Evolutionary conservation across 2,329 filamentous ascomycete genomes (phyloP).

Genomic region (Nemania sp.): DNA sequence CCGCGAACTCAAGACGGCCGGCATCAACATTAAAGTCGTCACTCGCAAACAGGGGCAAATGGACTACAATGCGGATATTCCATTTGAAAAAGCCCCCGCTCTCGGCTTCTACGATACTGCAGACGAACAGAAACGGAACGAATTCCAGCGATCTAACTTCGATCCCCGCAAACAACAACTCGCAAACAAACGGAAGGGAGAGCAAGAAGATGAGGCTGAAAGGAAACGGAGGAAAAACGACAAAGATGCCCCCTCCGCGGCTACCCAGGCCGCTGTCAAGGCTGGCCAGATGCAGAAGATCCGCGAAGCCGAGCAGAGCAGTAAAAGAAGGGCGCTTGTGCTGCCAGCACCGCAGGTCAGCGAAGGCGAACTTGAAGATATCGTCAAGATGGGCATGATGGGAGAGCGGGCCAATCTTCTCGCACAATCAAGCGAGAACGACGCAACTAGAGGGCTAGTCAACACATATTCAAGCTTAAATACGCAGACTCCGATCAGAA

Average conservation of each 20-base stretch:
- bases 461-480: constrained; percentile 85
- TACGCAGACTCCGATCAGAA: constrained; percentile 83
- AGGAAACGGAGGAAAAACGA: constrained; percentile 88
- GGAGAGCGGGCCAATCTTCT: constrained; percentile 81
- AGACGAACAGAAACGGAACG: constrained; percentile 80
- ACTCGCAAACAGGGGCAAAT: constrained; percentile 94
- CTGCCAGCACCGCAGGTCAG: constrained; percentile 89
- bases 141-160: constrained; percentile 80
- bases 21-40: constrained; percentile 95
- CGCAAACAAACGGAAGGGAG: constrained; percentile 89
- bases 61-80: constrained; percentile 99
- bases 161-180: constrained; percentile 92
- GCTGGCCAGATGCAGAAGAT: constrained; percentile 94
- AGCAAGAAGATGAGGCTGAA: constrained; percentile 78
- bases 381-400: constrained; percentile 97
- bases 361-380: constrained; percentile 91
- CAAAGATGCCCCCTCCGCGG: constrained; percentile 76
- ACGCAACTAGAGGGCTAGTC: constrained; percentile 81
- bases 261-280: constrained; percentile 85
- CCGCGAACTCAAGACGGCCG: constrained; percentile 93
- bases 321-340: constrained; percentile 81
- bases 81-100: constrained; percentile 90
- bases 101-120: constrained; percentile 90
- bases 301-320: constrained; percentile 94
- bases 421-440: constrained; percentile 78